Evolutionary conservation across 495 filamentous ascomycete species (phyloP).

Genomic region (Penicillium mononematosum): DNA sequence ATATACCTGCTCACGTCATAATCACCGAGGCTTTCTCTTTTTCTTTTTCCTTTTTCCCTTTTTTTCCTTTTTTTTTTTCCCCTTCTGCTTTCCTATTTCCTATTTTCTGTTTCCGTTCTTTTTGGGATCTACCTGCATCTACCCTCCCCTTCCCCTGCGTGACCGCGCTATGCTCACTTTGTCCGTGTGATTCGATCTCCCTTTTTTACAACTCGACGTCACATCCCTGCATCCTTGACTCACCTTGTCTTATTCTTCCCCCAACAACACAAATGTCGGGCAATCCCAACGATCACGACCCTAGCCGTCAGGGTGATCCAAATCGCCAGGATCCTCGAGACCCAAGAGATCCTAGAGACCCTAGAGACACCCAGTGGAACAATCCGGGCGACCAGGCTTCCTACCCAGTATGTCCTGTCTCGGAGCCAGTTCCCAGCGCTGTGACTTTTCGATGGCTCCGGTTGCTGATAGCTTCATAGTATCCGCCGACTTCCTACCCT

Average conservation of each 20-base stretch:
- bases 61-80: slow-evolving; percentile 17
- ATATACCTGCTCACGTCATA: slow-evolving; percentile 38
- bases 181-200: slow-evolving; percentile 29
- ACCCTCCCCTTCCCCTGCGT: slow-evolving; percentile 29
- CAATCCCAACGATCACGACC: slow-evolving; percentile 40
- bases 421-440: not conserved
- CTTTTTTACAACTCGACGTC: slow-evolving; percentile 36
- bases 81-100: slow-evolving; percentile 15
- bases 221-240: slow-evolving; percentile 37
- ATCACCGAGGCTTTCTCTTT: slow-evolving; percentile 30
- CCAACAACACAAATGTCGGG: slow-evolving; percentile 46
- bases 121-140: slow-evolving; percentile 5
- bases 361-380: slow-evolving; percentile 39
- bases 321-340: slow-evolving; percentile 19
- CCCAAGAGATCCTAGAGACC: not conserved
- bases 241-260: slow-evolving; percentile 28
- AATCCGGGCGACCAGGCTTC: slow-evolving; percentile 44
- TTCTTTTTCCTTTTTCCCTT: slow-evolving; percentile 18
- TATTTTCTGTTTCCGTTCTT: slow-evolving; percentile 20
- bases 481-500: slow-evolving; percentile 36
- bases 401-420: slow-evolving; percentile 43
- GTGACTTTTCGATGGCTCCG: not conserved
- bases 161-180: slow-evolving; percentile 31
- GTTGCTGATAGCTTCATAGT: slow-evolving; percentile 22
- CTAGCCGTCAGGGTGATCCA: slow-evolving; percentile 18